A percentile compares a stretch with the other conserved stretches of the same genome.
Conservation (phyloP, 805 yeast species). For the Ogataea polymorpha region DNA sequence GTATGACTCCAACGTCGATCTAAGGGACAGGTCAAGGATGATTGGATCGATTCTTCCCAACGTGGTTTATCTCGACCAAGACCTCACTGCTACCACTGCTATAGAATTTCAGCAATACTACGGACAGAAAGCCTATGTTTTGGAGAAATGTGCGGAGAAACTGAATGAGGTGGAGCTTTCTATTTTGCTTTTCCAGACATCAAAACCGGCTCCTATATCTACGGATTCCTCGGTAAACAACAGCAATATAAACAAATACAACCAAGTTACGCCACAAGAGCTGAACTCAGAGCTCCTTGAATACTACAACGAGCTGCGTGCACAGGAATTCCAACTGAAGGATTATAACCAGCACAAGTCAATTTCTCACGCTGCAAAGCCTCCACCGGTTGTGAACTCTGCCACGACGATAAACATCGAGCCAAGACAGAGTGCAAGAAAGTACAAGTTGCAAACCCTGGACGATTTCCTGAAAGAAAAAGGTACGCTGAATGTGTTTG, state of each 20-base stretch:
- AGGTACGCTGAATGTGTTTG: constrained; percentile 41
- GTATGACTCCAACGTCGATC: constrained; percentile 72
- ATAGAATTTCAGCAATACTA: constrained; percentile 20
- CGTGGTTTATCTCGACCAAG: constrained; percentile 35
- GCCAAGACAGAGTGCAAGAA: constrained; percentile 25
- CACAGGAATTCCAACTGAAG: constrained; percentile 35
- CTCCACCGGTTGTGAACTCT: not conserved
- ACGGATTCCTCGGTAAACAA: not conserved
- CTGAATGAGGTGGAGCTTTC: constrained; percentile 28
- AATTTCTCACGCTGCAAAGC: constrained; percentile 15
- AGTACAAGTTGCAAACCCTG: constrained; percentile 66
- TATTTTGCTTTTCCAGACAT: constrained; percentile 28
- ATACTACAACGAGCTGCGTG: constrained; percentile 29
- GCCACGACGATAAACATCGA: not conserved
- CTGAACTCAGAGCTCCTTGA: constrained; percentile 23
- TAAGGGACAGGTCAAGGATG: constrained; percentile 82
- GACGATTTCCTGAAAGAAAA: constrained; percentile 68
- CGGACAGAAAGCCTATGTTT: constrained; percentile 4
- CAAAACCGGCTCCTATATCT: constrained; percentile 24
- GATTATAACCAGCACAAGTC: constrained; percentile 37
- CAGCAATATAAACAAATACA: constrained; percentile 10
- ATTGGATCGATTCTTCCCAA: constrained; percentile 56
- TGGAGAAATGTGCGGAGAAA: constrained; percentile 21
- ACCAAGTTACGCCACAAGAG: constrained; percentile 12
- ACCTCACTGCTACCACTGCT: constrained; percentile 17